Evolutionary conservation across 2,329 filamentous ascomycete genomes (phyloP).

Genomic region (Calonectria leucothoes): DNA sequence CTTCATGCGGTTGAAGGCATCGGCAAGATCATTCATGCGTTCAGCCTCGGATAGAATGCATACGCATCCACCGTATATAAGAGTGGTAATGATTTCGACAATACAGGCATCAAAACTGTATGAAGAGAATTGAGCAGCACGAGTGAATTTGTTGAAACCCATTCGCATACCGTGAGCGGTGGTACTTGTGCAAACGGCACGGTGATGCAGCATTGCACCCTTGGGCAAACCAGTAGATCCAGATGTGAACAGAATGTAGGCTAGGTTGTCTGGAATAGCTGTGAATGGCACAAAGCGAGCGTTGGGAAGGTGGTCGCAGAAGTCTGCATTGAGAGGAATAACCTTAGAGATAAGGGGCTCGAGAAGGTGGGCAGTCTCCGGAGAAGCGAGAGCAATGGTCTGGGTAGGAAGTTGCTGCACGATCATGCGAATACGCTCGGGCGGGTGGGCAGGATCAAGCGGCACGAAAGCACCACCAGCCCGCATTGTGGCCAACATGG

Average conservation of each 20-base stretch:
- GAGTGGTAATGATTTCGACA: slow-evolving; percentile 30
- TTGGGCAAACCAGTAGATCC: slow-evolving; percentile 31
- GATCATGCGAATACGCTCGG: slow-evolving; percentile 1
- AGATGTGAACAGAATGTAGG: slow-evolving; percentile 28
- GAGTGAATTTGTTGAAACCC: neutral
- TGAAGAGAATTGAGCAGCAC: slow-evolving; percentile 31
- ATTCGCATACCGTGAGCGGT: slow-evolving; percentile 5
- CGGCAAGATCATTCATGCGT: slow-evolving; percentile 26
- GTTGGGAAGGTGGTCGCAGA: neutral
- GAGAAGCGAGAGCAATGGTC: neutral
- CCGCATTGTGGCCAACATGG: slow-evolving; percentile 48
- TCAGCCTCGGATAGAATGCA: slow-evolving; percentile 34
- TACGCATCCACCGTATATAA: slow-evolving; percentile 37
- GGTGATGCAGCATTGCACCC: slow-evolving; percentile 22
- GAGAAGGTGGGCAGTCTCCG: neutral
- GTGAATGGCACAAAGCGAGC: neutral
- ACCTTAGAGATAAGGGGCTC: neutral
- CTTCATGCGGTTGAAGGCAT: slow-evolving; percentile 25
- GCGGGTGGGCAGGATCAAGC: slow-evolving; percentile 48
- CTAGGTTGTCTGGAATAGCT: neutral
- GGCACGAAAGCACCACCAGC: slow-evolving; percentile 46
- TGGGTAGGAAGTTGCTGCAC: neutral
- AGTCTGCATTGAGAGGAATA: neutral
- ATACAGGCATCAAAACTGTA: slow-evolving; percentile 39
- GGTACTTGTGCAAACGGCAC: slow-evolving; percentile 10